Evolutionary conservation across 345 rosid species (phyloP).

Genomic region (Angophora floribunda): DNA sequence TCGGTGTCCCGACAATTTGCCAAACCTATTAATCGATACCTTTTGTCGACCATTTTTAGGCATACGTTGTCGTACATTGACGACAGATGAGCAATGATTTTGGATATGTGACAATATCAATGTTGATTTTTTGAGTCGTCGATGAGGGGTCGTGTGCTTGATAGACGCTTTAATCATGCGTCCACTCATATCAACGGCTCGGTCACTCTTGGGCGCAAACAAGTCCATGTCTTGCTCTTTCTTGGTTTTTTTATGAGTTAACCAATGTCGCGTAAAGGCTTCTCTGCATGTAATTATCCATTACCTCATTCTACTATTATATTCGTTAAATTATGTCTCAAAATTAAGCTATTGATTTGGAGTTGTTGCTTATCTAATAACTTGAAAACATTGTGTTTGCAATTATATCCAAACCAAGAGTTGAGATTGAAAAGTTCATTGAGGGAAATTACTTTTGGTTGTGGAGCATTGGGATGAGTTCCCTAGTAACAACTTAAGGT

Average conservation of each 20-base stretch:
- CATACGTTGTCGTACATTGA: background rate
- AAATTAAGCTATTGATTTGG: background rate
- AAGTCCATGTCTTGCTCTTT: background rate
- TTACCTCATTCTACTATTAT: background rate
- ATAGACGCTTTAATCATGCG: background rate
- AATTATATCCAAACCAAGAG: background rate
- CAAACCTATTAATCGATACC: background rate
- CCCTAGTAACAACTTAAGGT: background rate
- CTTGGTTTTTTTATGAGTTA: background rate
- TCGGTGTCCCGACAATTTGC: background rate
- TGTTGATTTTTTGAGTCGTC: background rate
- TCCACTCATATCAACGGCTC: accelerated
- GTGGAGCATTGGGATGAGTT: background rate
- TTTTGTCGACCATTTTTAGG: accelerated
- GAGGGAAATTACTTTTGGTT: background rate
- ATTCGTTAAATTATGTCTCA: background rate
- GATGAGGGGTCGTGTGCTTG: background rate
- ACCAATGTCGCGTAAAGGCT: background rate
- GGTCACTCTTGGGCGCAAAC: background rate
- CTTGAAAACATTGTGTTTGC: background rate
- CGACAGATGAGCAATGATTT: background rate
- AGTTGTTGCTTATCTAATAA: background rate
- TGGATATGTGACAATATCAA: background rate
- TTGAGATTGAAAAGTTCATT: background rate
- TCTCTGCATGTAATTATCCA: background rate